Evolutionary conservation across 1,139 yeast genomes (phyloP), one percentile per base, ranked within the genome.

Genomic region (Kurtzmaniella quercitrusa): DNA sequence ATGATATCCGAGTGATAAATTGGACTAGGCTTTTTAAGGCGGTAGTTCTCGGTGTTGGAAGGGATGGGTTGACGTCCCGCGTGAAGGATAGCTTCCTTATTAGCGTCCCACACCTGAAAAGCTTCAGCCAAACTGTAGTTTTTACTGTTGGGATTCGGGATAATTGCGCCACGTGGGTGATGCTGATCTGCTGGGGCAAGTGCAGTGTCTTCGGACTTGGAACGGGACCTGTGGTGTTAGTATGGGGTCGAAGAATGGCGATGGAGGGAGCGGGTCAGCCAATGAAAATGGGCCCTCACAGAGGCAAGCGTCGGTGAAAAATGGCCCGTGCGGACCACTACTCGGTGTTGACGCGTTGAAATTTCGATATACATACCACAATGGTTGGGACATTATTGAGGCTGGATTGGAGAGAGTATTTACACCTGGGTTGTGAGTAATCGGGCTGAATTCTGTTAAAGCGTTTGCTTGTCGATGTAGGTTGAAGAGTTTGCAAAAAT

Each of bases 81-180:
- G 50, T 48, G 54, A 55, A 63, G 58, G 51, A 60, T 69, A 54
- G 52, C 53, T 50, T 58, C 61, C 46, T 75, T 69, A 61, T 78
- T 68, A 34, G 69, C 65, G 29, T 67, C 61, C 77, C 82, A 81
- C 16, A 81, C 74, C 34, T 70, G 65, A 48, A 81, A 69, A 50
- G 81, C 74, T 49, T 81, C 81, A 31, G 74, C 72, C 59, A 79
- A 65, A 12, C 77, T 56, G 51, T 81, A 81, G 40, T 62, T 55
- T 49, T 66, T 62, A 41, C 73, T 62, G 21, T 62, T 67, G 44
- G 59, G 61, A 51, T 73, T 73, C 34, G 65, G 58, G 10, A 75
- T 74, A 41, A 72, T 68, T 42, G 64, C 55, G 14, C 21, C 41
- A 19, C 46, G 41, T 17, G 42, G 41, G 33, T 37, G 41, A 10